Conservation (phyloP, 106 monocot genomes). For the Acorus calamus region DNA sequence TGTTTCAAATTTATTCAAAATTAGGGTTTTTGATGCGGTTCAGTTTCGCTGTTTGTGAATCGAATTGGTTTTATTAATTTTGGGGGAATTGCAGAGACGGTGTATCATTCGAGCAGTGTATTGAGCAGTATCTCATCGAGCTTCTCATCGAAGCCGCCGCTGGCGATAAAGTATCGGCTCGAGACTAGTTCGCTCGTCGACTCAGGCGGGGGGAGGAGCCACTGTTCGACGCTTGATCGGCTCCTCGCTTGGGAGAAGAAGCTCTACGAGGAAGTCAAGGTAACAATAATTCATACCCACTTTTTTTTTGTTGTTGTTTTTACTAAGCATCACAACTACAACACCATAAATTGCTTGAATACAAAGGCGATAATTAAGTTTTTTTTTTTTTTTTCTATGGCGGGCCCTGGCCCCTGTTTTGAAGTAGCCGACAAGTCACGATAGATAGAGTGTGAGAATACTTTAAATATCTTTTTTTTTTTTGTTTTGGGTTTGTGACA, state of each 20-base stretch:
- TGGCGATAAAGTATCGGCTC: constrained; percentile 67
- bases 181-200: constrained; percentile 46
- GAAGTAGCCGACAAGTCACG: too few species aligned
- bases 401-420: too few species aligned
- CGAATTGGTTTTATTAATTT: not conserved
- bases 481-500: too few species aligned
- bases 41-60: not conserved
- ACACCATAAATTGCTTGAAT: too few species aligned
- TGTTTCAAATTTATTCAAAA: not conserved
- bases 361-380: too few species aligned
- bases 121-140: constrained; percentile 74
- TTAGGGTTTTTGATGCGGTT: not conserved
- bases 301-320: too few species aligned
- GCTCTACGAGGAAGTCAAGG: constrained; percentile 96
- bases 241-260: constrained; percentile 99
- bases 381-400: too few species aligned
- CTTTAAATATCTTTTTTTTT: too few species aligned
- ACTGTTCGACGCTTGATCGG: constrained; percentile 64
- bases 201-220: constrained; percentile 52
- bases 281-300: constrained; percentile 6
- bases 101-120: constrained; percentile 91
- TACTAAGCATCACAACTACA: too few species aligned
- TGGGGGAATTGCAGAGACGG: constrained; percentile 51
- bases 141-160: constrained; percentile 83
- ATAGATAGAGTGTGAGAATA: too few species aligned